Evolutionary conservation across 1,139 yeast species (phyloP).

Genomic region (Scheffersomyces illinoinensis): DNA sequence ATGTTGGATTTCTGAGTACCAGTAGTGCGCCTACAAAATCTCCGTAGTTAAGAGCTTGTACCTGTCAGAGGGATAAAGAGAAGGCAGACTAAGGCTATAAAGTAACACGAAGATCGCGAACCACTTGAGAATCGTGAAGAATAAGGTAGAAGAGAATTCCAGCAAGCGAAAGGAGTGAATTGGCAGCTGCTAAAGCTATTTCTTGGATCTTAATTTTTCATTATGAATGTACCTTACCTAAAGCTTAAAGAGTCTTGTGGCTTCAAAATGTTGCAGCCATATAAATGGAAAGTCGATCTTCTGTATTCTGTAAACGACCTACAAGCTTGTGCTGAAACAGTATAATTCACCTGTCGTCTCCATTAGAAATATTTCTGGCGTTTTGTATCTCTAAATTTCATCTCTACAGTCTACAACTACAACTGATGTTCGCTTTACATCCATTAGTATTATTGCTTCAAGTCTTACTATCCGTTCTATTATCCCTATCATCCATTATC

Average conservation of each 20-base stretch:
- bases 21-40: not conserved
- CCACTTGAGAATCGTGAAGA: not conserved
- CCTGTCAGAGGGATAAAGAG: not conserved
- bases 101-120: not conserved
- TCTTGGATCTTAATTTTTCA: not conserved
- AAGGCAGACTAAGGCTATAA: not conserved
- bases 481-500: not conserved
- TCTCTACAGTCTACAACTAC: too few species aligned
- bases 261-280: too few species aligned
- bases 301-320: too few species aligned
- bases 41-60: not conserved
- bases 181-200: not conserved
- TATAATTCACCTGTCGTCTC: too few species aligned
- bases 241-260: not conserved
- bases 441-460: not conserved
- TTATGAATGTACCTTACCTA: not conserved
- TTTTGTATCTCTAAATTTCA: too few species aligned
- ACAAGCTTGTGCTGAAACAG: too few species aligned
- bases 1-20: not conserved
- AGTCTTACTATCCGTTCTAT: not conserved
- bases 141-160: not conserved
- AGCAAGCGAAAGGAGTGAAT: not conserved
- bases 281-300: too few species aligned
- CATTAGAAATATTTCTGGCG: too few species aligned
- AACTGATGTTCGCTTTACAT: not conserved